Evolutionary conservation across 2,329 filamentous ascomycete genomes (phyloP), one percentile per base, ranked within the genome.

Genomic region (Monosporascus sp.): DNA sequence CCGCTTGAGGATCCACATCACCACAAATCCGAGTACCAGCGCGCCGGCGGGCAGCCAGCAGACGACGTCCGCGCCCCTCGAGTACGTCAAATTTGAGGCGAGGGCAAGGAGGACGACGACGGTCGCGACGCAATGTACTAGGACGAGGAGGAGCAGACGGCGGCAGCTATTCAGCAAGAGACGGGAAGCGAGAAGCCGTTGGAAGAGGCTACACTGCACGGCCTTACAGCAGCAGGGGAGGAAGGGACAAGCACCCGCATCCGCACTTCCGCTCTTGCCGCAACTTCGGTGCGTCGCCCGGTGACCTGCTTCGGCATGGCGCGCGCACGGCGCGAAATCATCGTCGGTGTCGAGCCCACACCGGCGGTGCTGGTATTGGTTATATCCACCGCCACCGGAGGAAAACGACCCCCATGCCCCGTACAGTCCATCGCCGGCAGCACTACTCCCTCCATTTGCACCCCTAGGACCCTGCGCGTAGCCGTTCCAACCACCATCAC

Each of bases 1-100:
- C 25, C 55, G 52, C 38, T 55, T 58, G 2, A 57, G 24, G 37
- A 52, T 43, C 61, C 62, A 61, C 24, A 56, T 61, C n/a, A 45
- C 44, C 11, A 60, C 9, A 37, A 58, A 54, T 37, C 56, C 62
- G 48, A 63, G n/a, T 20, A 58, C 46, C 8, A 55, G 39, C 3
- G 59, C 45, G 17, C 50, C 39, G 17, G 60, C 27, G 41, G 50
- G 58, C 52, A 47, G 56, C 51, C 53, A 56, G 41, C 47, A 41
- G 11, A 54, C 49, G 17, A 47, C 22, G 18, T 53, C 41, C 6
- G 45, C 9, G 4, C 48, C 31, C 8, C 38, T 18, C 38, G 31
- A 14, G 31, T 35, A 14, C 31, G 31, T 35, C 11, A 35, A 35
- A 35, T 35, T 35, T 5, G 31, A 35, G 31, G 31, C 31, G 31